Evolutionary conservation across 148 eudicot species (phyloP), one percentile per base, ranked within the genome.

Genomic region (Heliamphora exappendiculata): DNA sequence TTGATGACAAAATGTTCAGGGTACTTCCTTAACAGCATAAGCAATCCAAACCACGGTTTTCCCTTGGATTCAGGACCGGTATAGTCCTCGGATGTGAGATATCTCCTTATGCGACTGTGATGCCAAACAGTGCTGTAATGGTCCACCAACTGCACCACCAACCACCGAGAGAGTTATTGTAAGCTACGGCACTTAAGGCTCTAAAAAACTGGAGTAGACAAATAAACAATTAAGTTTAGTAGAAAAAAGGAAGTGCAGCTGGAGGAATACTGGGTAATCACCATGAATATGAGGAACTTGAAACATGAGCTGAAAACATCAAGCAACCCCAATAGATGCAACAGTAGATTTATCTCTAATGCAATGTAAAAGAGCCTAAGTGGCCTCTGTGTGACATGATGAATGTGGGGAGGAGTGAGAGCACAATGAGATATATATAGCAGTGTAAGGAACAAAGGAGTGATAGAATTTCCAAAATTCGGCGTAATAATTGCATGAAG

Each of bases 1-100:
- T 94, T 92, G 87, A 95, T 89, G 68, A 95, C 98, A 76, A 95
- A 95, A 76, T 95, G 97, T 65, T 95, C 98, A 0, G 96, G 96
- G 73, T 92, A 89, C 76, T 91, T 95, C 86, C 96, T 91, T 62
- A 95, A 85, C 86, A 95, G 63, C 90, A 91, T 82, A 33, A 95
- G 86, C 89, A 95, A 81, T 51, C 97, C 97, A 58, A 83, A 87
- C 98, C 98, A 95, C 0, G 97, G 98, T 80, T 92, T 95, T 70
- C 88, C 93, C 66, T 86, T 81, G 49, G 96, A 88, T 80, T 95
- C 98, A 31, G 88, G 85, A 75, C 63, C 78, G 6, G 89, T 82
- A 84, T 86, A 84, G 28, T 94, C 98, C 81, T 92, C 98, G 2
- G 91, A 86, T 3, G 94, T 91, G 3, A 95, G 94, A 76, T 95